These are phyloP conservation scores for Tillandsia leiboldiana DNA, from an alignment of 176 grass and related monocot species.

Conservation along the genomic window DNA sequence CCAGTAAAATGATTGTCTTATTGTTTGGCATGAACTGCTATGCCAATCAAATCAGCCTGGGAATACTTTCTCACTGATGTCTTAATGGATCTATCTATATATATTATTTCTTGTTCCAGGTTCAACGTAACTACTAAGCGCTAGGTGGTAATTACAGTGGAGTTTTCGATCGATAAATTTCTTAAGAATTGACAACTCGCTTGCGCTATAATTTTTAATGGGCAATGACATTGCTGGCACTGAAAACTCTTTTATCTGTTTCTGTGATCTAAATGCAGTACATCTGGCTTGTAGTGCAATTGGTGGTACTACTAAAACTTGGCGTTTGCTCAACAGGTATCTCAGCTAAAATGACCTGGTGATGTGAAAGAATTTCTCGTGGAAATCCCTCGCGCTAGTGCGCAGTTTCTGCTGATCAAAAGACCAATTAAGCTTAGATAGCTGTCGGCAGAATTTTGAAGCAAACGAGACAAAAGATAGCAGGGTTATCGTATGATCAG, in stretches of 20 bases:
- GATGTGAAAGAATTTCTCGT: neutral
- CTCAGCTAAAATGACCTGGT: neutral
- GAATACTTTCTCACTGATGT: too few species aligned
- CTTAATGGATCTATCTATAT: neutral
- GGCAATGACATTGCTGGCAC: neutral
- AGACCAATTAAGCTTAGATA: neutral
- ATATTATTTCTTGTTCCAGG: slow-evolving; percentile 1
- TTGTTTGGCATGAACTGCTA: too few species aligned
- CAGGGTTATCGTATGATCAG: neutral
- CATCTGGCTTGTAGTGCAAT: neutral
- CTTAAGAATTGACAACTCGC: neutral
- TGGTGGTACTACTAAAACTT: neutral
- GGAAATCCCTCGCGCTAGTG: too few species aligned
- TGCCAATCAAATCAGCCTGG: too few species aligned
- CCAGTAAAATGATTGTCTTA: too few species aligned
- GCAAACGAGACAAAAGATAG: neutral
- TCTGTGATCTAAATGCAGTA: neutral
- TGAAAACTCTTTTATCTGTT: neutral
- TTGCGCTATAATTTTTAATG: neutral
- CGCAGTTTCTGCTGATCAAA: too few species aligned
- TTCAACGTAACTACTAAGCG: neutral
- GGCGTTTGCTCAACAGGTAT: neutral
- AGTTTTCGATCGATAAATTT: slow-evolving; percentile 20
- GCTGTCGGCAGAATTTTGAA: neutral
- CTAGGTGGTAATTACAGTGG: slow-evolving; percentile 1